These are phyloP conservation scores for Blepharisma stoltei DNA, from an alignment of 73 alveolate genomes.

Conservation along the genomic window DNA sequence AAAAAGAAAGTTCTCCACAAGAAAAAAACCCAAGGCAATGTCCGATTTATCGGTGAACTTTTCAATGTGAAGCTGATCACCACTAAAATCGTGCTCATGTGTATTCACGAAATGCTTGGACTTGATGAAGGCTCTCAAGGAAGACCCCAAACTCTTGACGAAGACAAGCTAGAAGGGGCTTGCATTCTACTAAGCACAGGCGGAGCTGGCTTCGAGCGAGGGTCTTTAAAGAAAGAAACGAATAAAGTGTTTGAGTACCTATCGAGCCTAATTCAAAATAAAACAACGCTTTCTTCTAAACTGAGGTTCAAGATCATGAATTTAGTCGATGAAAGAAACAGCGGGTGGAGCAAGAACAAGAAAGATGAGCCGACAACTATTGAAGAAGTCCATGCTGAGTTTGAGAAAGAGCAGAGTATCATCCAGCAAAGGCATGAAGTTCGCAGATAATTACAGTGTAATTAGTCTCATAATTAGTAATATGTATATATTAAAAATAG, in stretches of 20 bases:
- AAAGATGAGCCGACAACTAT: conserved; percentile 9
- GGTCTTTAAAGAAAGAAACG: not conserved
- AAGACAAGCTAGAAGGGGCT: conserved; percentile 24
- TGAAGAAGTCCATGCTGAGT: conserved; percentile 21
- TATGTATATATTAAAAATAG: too few species aligned
- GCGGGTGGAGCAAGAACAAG: conserved; percentile 4
- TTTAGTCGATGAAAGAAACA: conserved; percentile 4
- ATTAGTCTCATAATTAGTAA: too few species aligned
- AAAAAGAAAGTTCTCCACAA: not conserved
- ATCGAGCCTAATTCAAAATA: not conserved
- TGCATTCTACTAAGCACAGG: conserved; percentile 19
- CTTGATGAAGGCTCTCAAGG: too few species aligned
- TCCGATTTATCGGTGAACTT: conserved; percentile 19
- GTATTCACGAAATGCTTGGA: not conserved
- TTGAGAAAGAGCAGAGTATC: not conserved
- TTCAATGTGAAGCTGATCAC: conserved; percentile 4
- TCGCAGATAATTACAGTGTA: too few species aligned
- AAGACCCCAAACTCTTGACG: not conserved
- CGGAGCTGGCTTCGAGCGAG: conserved; percentile 7
- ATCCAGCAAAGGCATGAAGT: too few species aligned
- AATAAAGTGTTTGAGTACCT: not conserved
- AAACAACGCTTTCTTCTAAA: not conserved
- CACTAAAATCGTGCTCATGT: not conserved
- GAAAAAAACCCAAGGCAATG: conserved; percentile 17
- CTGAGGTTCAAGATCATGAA: conserved; percentile 14